Evolutionary conservation across 169 alveolate species (phyloP), one percentile per base, ranked within the genome.

Genomic region (Plasmodium gaboni): DNA sequence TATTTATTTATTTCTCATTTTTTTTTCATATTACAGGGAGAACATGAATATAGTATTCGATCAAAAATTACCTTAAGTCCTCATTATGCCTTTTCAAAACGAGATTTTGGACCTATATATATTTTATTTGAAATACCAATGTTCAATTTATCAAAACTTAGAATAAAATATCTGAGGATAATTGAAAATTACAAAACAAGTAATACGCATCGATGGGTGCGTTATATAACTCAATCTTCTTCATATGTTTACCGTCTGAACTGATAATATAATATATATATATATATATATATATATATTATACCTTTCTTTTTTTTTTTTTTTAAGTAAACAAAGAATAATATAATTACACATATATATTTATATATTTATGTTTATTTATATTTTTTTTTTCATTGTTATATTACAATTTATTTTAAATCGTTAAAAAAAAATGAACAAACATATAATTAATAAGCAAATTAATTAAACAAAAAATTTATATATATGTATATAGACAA

Each of bases 171-270:
- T 88, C 93, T 98, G 63, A 95, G 97, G 83, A 96, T 97, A 42
- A 97, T 97, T 55, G 97, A 96, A 19, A 94, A 93, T 68, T 94
- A 95, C 69, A 92, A 96, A 70, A 93, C 91, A 15, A 51, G 88
- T 63, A 97, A 94, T 88, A 98, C 98, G n/a, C 96, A 94, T 76
- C 95, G 99, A 85, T 98, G 99, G 99, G 99, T 98, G 6, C 95
- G 99, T 59, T 97, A 97, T 92, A 97, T 98, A 17, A 97, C 99
- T 53, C 97, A 97, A 78, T 93, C 98, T 4, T 95, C 97, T 44
- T 96, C 99, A 3, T 98, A 97, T 95, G 97, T 98, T 6, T 95
- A 97, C 74, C 91, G 99, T n/a, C 17, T 93, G 57, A 70, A 72
- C 50, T 87, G 80, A 87, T 13, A n/a, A 22, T 9, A 15, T n/a